phyloP scores from a whole-genome alignment of 2,329 filamentous ascomycete species.

The Alternaria sp. region DNA sequence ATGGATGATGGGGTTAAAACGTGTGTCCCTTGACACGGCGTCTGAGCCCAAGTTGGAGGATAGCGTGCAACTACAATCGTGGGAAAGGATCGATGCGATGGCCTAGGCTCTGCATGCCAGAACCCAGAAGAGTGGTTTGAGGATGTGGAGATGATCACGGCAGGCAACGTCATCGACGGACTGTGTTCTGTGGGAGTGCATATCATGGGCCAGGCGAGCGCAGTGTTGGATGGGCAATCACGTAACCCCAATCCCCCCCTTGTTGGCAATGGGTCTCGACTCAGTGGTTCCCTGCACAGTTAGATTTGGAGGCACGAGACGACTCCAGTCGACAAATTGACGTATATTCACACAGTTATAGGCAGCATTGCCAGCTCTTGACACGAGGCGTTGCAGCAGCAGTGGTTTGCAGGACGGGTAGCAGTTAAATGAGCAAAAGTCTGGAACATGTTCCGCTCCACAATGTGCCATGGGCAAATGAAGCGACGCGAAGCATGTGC shows the following conservation, averaged over 20 bases:
- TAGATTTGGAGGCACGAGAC: slow-evolving; percentile 9
- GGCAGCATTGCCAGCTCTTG: slow-evolving; percentile 20
- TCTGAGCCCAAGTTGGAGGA: slow-evolving; percentile 52
- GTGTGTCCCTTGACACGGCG: slow-evolving; percentile 55
- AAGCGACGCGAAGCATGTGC: slow-evolving; percentile 29
- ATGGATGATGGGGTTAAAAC: slow-evolving; percentile 88
- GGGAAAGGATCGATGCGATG: slow-evolving; percentile 56
- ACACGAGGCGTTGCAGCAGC: slow-evolving; percentile 28
- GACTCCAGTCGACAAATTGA: slow-evolving; percentile 2
- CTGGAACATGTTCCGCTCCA: slow-evolving; percentile 27
- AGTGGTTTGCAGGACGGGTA: slow-evolving; percentile 38
- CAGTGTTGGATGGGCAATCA: slow-evolving; percentile 3
- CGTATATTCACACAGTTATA: slow-evolving; percentile 17
- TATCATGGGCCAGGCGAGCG: not conserved
- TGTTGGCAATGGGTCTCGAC: slow-evolving; percentile 1
- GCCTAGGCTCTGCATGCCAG: slow-evolving; percentile 13
- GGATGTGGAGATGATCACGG: slow-evolving; percentile 11
- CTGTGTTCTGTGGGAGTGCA: slow-evolving; percentile 15
- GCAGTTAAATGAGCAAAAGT: slow-evolving; percentile 35
- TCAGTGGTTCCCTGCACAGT: slow-evolving; percentile 9
- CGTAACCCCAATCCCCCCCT: not conserved
- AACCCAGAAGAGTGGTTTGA: not conserved
- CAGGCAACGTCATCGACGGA: slow-evolving; percentile 16
- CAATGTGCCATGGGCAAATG: slow-evolving; percentile 26
- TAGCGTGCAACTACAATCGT: slow-evolving; percentile 53